Percentiles rank a stretch among this genome's conserved stretches.
Conservation (phyloP, 116 monocot species). For the Dioscorea cayenensis region DNA sequence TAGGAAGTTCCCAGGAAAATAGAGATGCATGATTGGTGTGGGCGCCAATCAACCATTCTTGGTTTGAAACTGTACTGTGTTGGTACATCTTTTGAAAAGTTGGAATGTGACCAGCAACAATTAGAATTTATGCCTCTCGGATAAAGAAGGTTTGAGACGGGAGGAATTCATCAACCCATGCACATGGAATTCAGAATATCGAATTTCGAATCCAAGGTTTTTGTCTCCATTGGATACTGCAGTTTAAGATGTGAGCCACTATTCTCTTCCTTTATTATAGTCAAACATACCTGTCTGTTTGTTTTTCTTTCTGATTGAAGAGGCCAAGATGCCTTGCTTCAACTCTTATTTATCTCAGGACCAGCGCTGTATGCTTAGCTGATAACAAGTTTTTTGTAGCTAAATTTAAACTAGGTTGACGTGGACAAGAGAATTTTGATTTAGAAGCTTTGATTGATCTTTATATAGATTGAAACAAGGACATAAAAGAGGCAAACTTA, state of each 20-base stretch:
- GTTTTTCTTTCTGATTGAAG: not conserved
- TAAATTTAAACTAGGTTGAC: not conserved
- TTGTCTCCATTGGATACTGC: not conserved
- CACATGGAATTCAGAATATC: slow-evolving; percentile 8
- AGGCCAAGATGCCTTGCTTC: not conserved
- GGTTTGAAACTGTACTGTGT: not conserved
- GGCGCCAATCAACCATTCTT: not conserved
- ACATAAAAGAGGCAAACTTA: too few relatives aligned
- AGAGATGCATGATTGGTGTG: not conserved
- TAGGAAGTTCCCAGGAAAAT: not conserved
- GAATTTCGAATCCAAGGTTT: slow-evolving; percentile 1
- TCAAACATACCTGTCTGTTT: slow-evolving; percentile 1
- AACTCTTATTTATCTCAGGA: not conserved
- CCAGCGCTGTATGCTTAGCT: not conserved
- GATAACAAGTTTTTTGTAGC: not conserved
- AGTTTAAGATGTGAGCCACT: not conserved
- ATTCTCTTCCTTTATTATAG: not conserved
- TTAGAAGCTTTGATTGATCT: too few relatives aligned
- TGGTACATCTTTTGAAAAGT: slow-evolving; percentile 2
- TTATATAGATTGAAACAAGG: too few relatives aligned
- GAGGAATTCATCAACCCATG: slow-evolving; percentile 3
- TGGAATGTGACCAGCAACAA: slow-evolving; percentile 8
- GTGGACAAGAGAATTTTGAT: too few relatives aligned
- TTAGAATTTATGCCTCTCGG: not conserved
- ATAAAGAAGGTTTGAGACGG: slow-evolving; percentile 5